Conservation (phyloP, 371 early-diverging fungal genomes). For the Smittium culicis region DNA sequence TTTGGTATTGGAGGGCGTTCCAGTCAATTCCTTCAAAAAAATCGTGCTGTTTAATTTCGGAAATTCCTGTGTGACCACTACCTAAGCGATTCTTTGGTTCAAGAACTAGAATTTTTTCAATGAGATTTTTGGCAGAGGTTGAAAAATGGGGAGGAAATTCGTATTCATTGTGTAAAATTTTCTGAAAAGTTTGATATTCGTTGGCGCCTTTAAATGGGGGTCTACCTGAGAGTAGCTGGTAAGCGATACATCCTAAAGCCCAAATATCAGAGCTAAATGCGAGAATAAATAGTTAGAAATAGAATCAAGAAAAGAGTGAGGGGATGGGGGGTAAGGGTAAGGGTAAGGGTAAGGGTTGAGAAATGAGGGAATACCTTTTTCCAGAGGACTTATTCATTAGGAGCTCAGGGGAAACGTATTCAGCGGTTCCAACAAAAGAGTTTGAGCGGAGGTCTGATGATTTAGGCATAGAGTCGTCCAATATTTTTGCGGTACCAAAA, state of each 20-base stretch:
- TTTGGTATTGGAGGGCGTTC: constrained; percentile 38
- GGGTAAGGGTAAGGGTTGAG: too few species aligned
- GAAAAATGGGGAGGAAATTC: constrained; percentile 60
- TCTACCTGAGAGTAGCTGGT: constrained; percentile 80
- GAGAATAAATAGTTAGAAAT: too few species aligned
- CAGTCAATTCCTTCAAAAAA: constrained; percentile 85
- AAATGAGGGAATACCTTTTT: too few species aligned
- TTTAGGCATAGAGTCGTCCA: constrained; percentile 14
- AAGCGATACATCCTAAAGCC: constrained; percentile 97
- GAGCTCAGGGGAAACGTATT: constrained; percentile 93
- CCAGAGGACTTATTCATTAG: constrained; percentile 65
- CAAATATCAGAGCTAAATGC: constrained; percentile 97
- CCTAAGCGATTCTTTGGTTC: constrained; percentile 66
- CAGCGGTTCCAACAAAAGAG: constrained; percentile 95
- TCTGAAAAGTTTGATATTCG: constrained; percentile 93
- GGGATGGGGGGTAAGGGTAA: too few species aligned
- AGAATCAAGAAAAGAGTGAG: too few species aligned
- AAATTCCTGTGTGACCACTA: constrained; percentile 41
- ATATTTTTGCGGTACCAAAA: constrained; percentile 60
- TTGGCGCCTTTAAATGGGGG: constrained; percentile 94
- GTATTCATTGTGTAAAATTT: constrained; percentile 75
- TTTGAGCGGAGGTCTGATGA: constrained; percentile 34
- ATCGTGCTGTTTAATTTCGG: constrained; percentile 65
- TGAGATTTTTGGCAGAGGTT: constrained; percentile 47
- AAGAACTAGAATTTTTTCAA: constrained; percentile 51